phyloP scores from a whole-genome alignment of 495 filamentous ascomycete genomes.

The Articulospora tetracladia region DNA sequence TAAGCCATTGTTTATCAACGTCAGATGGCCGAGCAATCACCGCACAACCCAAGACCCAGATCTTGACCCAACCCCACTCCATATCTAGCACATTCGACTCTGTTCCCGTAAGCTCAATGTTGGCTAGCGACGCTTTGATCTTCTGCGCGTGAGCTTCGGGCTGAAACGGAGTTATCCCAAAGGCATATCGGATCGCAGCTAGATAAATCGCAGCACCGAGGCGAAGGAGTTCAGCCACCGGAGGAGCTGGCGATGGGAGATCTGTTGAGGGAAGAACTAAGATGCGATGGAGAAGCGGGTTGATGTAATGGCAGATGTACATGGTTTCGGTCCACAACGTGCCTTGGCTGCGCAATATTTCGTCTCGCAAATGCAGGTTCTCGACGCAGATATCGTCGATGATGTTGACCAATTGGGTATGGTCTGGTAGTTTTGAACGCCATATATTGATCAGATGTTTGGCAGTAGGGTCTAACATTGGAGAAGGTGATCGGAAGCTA shows the following conservation, averaged over 20 bases:
- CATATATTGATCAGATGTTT: background rate
- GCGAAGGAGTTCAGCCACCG: constrained; percentile 2
- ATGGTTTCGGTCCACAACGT: constrained; percentile 3
- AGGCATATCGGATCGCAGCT: constrained; percentile 1
- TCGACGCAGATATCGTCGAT: background rate
- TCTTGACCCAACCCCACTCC: background rate
- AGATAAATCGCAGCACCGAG: constrained; percentile 1
- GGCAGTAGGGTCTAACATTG: background rate
- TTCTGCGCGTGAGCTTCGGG: background rate
- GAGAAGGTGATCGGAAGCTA: background rate
- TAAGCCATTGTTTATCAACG: background rate
- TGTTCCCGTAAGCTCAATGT: background rate
- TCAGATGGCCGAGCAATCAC: background rate
- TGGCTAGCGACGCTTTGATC: constrained; percentile 1
- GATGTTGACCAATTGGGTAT: constrained; percentile 1
- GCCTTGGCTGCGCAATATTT: background rate
- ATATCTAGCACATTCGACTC: background rate
- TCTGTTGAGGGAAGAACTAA: background rate
- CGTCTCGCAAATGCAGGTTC: background rate
- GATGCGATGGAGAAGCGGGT: constrained; percentile 3
- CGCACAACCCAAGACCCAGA: constrained; percentile 5
- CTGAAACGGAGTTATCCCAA: constrained; percentile 7
- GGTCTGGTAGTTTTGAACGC: background rate
- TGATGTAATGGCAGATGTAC: constrained; percentile 1
- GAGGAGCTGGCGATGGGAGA: background rate